Evolutionary conservation across 768 basidiomycete genomes (phyloP), one percentile per base, ranked within the genome.

Genomic region (Obba rivulosa): DNA sequence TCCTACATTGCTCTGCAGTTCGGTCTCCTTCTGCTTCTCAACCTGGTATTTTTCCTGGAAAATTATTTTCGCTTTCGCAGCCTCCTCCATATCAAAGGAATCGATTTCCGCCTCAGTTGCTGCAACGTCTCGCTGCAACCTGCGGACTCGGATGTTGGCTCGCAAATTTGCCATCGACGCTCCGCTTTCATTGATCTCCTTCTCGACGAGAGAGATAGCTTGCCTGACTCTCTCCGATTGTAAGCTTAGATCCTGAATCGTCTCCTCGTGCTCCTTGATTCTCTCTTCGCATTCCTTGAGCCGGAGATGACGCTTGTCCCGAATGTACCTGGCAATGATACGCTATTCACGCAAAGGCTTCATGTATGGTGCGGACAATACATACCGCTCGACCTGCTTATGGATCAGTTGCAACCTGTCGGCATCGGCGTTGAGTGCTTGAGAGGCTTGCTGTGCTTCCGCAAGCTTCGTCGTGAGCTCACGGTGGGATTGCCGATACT

Each of bases 141-240:
- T 77, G 49, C 91, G 75, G 46, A 90, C 80, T 3, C 87, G 80
- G 39, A 92, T 69, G 63, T 97, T 99, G 62, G 92, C 88, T 52
- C 86, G 79, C 46, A 91, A 65, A 63, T 84, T 87, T 21, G 83
- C 77, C 41, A 83, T 62, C 10, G 76, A 76, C 34, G 85, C 80
- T 43, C 81, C 84, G 52, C 85, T 78, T 55, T 86, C 83, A 62
- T 81, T 83, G 62, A 92, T 82, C 60, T 92, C 87, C 60, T 81
- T 83, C 58, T 89, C 84, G 14, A 93, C 76, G 18, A 66, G 71
- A 13, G 73, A 70, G 23, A 91, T 77, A 24, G 60, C 64, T 31
- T 65, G 63, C 8, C 74, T 71, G 8, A 71, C 57, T 14, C 60
- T 56, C 46, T 75, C 73, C 9, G 78, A 65, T 21, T 72, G 64